Evolutionary conservation across 2,329 filamentous ascomycete genomes (phyloP).

Genomic region (Aureobasidium sp.): DNA sequence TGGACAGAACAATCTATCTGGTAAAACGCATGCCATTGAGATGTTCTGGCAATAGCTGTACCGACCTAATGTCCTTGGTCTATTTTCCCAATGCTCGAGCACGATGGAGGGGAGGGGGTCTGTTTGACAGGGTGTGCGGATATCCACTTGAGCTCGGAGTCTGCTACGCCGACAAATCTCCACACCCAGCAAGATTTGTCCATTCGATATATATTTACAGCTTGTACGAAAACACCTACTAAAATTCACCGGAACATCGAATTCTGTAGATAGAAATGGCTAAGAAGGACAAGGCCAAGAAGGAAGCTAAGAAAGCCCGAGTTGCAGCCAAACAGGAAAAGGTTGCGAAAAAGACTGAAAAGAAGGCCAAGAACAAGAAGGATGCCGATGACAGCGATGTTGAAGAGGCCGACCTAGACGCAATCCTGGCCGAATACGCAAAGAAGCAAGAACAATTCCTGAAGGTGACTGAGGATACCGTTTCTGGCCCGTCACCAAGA

Average conservation of each 20-base stretch:
- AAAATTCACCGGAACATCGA: neutral
- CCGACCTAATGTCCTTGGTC: too few species aligned
- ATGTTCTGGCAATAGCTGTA: too few species aligned
- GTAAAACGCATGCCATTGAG: too few species aligned
- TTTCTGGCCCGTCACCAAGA: conserved; percentile 65
- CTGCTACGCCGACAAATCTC: conserved; percentile 1
- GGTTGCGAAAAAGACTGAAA: conserved; percentile 67
- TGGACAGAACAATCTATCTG: too few species aligned
- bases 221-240: neutral
- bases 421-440: conserved; percentile 85
- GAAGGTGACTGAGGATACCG: conserved; percentile 78
- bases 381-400: conserved; percentile 72
- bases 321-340: conserved; percentile 45
- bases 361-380: conserved; percentile 73
- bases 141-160: neutral
- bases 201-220: neutral
- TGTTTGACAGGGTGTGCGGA: neutral
- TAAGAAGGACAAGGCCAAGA: conserved; percentile 47
- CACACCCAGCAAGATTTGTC: conserved; percentile 4
- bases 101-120: neutral
- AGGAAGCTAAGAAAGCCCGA: conserved; percentile 35
- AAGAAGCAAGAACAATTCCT: conserved; percentile 86
- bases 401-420: conserved; percentile 88
- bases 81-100: neutral
- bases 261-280: neutral